These are phyloP conservation scores for Leishmania major DNA, from an alignment of 208 protist genomes.

Conservation along the genomic window DNA sequence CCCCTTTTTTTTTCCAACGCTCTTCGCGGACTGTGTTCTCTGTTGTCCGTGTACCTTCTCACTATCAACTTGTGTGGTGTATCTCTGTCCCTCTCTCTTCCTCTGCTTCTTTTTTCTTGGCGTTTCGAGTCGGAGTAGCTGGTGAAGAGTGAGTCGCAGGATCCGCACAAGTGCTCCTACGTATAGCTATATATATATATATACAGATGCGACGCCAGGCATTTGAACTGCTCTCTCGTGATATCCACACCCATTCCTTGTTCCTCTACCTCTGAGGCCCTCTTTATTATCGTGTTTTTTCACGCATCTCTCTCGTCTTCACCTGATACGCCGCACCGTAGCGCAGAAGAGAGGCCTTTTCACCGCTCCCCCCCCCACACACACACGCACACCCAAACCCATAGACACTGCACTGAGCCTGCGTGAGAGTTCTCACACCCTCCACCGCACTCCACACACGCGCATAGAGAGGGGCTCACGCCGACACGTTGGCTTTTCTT, in stretches of 20 bases:
- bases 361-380: background rate
- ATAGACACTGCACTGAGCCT: background rate
- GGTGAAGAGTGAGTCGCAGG: background rate
- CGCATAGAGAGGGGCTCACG: background rate
- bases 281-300: background rate
- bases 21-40: conserved; percentile 8
- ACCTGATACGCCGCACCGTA: no score
- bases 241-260: background rate
- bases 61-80: background rate
- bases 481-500: background rate
- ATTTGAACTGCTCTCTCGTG: background rate
- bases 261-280: background rate
- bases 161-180: background rate
- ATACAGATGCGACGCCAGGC: background rate
- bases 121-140: background rate
- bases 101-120: background rate
- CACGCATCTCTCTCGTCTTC: background rate
- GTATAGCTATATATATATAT: no score
- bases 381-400: conserved; percentile 1
- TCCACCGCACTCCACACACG: background rate
- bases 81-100: background rate
- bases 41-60: background rate
- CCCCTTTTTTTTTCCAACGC: background rate
- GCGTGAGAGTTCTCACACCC: background rate
- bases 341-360: background rate